phyloP scores from a whole-genome alignment of 176 grass and related monocot species.

The Hyparrhenia diplandra region DNA sequence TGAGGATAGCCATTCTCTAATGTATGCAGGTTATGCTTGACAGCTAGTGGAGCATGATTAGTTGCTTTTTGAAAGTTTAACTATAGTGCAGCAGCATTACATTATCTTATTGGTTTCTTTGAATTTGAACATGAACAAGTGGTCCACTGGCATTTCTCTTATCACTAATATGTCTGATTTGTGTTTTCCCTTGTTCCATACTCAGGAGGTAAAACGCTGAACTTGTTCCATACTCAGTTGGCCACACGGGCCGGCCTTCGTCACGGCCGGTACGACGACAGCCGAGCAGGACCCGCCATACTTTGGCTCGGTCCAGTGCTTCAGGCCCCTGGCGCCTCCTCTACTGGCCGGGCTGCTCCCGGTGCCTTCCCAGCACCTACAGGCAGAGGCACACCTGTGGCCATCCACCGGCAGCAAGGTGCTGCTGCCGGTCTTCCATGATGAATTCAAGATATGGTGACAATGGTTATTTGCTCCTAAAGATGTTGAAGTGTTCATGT shows the following conservation, averaged over 20 bases:
- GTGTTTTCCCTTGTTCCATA: background rate
- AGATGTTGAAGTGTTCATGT: background rate
- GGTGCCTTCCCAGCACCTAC: too few relatives aligned
- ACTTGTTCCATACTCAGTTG: too few relatives aligned
- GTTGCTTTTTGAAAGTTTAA: background rate
- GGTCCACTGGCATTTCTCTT: background rate
- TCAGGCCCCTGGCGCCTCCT: too few relatives aligned
- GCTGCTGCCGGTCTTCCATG: too few relatives aligned
- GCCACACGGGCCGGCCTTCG: too few relatives aligned
- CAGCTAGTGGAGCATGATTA: background rate
- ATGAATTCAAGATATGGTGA: background rate
- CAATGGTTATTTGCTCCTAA: background rate
- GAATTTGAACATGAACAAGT: background rate
- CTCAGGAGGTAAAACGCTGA: constrained; percentile 32
- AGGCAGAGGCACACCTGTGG: too few relatives aligned
- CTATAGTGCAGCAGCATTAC: background rate
- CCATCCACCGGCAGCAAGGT: too few relatives aligned
- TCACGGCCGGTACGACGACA: too few relatives aligned
- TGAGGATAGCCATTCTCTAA: constrained; percentile 40
- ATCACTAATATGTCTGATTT: constrained; percentile 16
- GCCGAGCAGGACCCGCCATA: too few relatives aligned
- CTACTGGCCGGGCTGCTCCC: too few relatives aligned
- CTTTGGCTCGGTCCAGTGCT: too few relatives aligned
- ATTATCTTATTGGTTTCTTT: constrained; percentile 16
- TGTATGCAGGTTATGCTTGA: constrained; percentile 10